Percentiles rank a stretch among this genome's conserved stretches.
Conservation (phyloP, 768 basidiomycete species). For the Hirschioporus abietinus region DNA sequence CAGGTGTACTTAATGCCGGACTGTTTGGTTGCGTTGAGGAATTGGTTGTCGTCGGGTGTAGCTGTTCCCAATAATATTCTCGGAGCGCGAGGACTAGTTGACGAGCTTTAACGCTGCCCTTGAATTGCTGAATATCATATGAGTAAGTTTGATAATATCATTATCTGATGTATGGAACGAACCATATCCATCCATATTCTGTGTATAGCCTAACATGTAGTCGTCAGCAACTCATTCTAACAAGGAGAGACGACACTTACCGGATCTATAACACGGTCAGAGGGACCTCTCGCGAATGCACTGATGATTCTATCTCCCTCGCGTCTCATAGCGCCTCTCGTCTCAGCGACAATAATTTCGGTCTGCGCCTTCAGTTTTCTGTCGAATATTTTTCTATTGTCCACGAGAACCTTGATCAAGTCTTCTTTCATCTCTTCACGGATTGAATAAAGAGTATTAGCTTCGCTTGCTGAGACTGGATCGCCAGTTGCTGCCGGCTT, state of each 20-base stretch:
- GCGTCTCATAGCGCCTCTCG: slow-evolving; percentile 13
- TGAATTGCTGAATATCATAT: slow-evolving; percentile 36
- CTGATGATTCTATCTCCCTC: slow-evolving; percentile 34
- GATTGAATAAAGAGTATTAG: background rate
- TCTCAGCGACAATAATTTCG: slow-evolving; percentile 23
- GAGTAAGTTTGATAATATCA: background rate
- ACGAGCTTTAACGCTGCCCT: slow-evolving; percentile 45
- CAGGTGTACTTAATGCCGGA: background rate
- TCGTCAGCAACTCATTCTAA: background rate
- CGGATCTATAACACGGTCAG: slow-evolving; percentile 38
- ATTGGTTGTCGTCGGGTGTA: background rate
- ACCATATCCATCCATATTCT: slow-evolving; percentile 54
- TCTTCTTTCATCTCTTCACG: slow-evolving; percentile 21
- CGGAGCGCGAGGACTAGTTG: slow-evolving; percentile 41
- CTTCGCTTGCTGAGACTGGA: background rate
- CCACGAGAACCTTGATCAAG: slow-evolving; percentile 24
- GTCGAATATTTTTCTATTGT: slow-evolving; percentile 39
- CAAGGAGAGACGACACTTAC: slow-evolving; percentile 16
- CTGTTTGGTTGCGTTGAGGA: background rate
- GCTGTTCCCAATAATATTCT: slow-evolving; percentile 29
- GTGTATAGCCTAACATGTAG: slow-evolving; percentile 36
- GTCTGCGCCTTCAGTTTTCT: slow-evolving; percentile 42
- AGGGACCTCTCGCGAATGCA: slow-evolving; percentile 35
- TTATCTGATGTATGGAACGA: slow-evolving; percentile 6
- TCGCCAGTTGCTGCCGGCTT: background rate